Evolutionary conservation across 352 stramenopile species (phyloP), one percentile per base, ranked within the genome.

Genomic region (Phytophthora pistaciae): DNA sequence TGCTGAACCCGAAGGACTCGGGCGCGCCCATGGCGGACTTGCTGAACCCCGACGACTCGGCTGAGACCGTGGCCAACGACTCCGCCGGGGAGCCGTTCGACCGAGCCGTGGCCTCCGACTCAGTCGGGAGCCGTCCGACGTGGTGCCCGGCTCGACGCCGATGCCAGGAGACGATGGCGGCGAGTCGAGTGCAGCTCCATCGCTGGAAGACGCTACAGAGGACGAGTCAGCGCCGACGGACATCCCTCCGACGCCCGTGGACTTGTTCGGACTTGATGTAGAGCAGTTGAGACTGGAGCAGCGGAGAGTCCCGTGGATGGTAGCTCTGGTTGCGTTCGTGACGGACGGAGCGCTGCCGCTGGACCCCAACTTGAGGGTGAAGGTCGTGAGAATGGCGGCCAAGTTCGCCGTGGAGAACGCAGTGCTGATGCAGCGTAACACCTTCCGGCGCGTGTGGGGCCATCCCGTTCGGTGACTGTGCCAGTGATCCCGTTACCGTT

Each of bases 401-500:
- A 29, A 33, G 9, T 56, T 48, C 18, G 1, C 13, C 6, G 25
- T 68, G 20, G 44, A 21, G 9, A 54, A 56, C 52, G 60, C 27
- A 7, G 3, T 61, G 7, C 40, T 70, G 33, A 58, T 58, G 55
- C 27, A 31, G 5, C 18, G 14, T 2, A 55, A 5, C 14, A 60
- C 38, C n/a, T 64, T 6, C 55, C 18, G 0, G 55, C 31, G 13
- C 8, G 31, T 9, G 48, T 48, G 1, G 63, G 46, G 1, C 55
- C 20, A 1, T 55, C 63, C 6, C 44, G 46, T 18, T 36, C 54
- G 1, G 18, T 64, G 2, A 55, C 5, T 1, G 55, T 70, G 3
- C 56, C 55, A 6, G 55, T 64, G 21, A 16, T 70, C 8, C 56
- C 63, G 5, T 8, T 48, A 6, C 8, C 46, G 14, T 70, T 48